Evolutionary conservation across 108 stramenopile genomes (phyloP).

Genomic region (Skeletonema potamos): DNA sequence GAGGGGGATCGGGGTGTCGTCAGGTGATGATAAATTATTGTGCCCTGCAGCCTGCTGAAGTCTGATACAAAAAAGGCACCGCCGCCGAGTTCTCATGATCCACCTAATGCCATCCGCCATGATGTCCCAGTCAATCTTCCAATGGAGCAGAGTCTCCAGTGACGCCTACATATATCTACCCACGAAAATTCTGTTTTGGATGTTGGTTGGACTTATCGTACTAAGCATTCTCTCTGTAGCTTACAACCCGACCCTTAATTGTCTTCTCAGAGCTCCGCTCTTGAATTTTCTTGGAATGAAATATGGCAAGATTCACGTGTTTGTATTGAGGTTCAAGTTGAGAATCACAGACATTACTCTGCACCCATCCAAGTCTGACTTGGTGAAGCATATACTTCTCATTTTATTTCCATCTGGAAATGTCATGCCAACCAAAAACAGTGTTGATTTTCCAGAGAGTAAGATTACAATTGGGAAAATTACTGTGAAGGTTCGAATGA

Average conservation of each 20-base stretch:
- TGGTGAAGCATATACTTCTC: constrained; percentile 9
- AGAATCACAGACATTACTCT: constrained; percentile 14
- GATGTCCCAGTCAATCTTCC: neutral
- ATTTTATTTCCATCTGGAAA: constrained; percentile 30
- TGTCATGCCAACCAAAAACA: constrained; percentile 11
- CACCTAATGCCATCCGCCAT: no score
- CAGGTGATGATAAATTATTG: no score
- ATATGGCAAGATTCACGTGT: constrained; percentile 17
- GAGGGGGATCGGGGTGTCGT: no score
- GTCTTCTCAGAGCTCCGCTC: constrained; percentile 11
- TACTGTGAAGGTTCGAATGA: constrained; percentile 14
- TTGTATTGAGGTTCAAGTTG: constrained; percentile 1
- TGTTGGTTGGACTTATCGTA: neutral
- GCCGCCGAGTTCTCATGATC: no score
- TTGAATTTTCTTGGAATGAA: constrained; percentile 31
- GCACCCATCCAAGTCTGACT: constrained; percentile 13
- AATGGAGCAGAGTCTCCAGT: neutral
- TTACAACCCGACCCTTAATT: neutral
- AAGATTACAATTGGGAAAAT: constrained; percentile 20
- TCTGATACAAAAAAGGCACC: no score
- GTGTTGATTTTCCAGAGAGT: constrained; percentile 25
- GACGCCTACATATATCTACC: neutral
- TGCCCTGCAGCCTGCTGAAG: no score
- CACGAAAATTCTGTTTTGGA: neutral
- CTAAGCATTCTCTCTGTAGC: neutral